Percentiles rank a stretch among this genome's conserved stretches.
Conservation (phyloP, 495 filamentous ascomycete genomes). For the Penicillium chermesinum region DNA sequence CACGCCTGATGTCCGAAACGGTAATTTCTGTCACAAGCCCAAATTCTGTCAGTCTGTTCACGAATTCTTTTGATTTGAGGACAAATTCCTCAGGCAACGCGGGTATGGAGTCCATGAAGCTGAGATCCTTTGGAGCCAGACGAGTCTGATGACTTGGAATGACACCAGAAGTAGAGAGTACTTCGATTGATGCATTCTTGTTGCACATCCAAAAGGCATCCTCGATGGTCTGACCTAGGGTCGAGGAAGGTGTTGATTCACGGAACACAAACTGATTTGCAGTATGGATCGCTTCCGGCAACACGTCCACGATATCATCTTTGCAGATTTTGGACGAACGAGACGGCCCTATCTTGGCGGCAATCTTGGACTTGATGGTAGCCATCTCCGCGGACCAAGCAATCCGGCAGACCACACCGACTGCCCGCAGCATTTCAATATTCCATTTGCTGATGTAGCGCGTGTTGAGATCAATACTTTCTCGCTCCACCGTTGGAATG, state of each 20-base stretch:
- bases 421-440: conserved; percentile 84
- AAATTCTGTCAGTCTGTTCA: conserved; percentile 70
- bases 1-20: conserved; percentile 74
- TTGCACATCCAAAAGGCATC: conserved; percentile 93
- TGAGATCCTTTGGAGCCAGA: conserved; percentile 71
- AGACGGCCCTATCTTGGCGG: conserved; percentile 24
- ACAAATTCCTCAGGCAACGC: conserved; percentile 73
- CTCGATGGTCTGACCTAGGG: conserved; percentile 78
- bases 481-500: conserved; percentile 97
- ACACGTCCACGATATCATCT: conserved; percentile 57
- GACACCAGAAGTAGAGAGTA: conserved; percentile 82
- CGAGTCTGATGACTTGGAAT: conserved; percentile 72
- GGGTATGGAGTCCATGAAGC: conserved; percentile 87
- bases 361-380: conserved; percentile 52
- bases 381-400: conserved; percentile 83
- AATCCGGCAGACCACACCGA: conserved; percentile 84
- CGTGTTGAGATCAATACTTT: conserved; percentile 94
- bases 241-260: conserved; percentile 80
- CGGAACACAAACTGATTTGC: conserved; percentile 72
- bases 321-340: conserved; percentile 56
- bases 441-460: conserved; percentile 94
- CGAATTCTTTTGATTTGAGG: conserved; percentile 58
- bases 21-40: conserved; percentile 80
- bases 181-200: conserved; percentile 72
- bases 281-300: conserved; percentile 72